A percentile compares a stretch with the other conserved stretches of the same genome.
phyloP scores from a whole-genome alignment of 495 filamentous ascomycete genomes.

The Penicillium soppii region DNA sequence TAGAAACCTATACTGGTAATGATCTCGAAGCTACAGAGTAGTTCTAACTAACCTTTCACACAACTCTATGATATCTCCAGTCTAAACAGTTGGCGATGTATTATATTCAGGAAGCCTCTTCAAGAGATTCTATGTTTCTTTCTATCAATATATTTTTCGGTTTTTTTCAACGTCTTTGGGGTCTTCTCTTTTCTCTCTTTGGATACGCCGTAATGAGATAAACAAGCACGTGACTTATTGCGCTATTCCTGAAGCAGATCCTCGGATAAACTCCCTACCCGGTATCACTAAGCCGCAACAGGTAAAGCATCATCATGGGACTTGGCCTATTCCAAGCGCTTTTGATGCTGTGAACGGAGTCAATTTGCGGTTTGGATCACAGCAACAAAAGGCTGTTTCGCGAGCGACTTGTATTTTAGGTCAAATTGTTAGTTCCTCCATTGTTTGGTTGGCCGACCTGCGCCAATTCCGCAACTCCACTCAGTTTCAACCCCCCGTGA shows the following conservation, averaged over 20 bases:
- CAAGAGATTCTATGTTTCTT: too few relatives aligned
- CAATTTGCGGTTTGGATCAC: conserved; percentile 3
- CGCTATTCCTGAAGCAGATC: conserved; percentile 17
- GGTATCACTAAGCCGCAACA: conserved; percentile 20
- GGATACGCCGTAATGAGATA: conserved; percentile 7
- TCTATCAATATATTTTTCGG: too few relatives aligned
- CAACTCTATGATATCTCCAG: too few relatives aligned
- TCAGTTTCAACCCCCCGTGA: conserved; percentile 19
- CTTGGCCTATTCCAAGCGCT: conserved; percentile 19
- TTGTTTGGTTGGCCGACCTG: conserved; percentile 4
- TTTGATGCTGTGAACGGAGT: conserved; percentile 9
- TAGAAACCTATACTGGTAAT: too few relatives aligned
- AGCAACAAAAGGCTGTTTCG: not conserved
- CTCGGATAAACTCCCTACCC: conserved; percentile 21
- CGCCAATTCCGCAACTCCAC: conserved; percentile 10
- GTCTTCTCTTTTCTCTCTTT: too few relatives aligned
- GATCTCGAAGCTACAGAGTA: too few relatives aligned
- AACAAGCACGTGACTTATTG: conserved; percentile 8
- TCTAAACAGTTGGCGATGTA: too few relatives aligned
- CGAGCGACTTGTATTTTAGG: not conserved
- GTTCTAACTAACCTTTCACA: too few relatives aligned
- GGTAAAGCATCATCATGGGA: conserved; percentile 37
- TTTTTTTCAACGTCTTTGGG: too few relatives aligned
- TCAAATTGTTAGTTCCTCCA: not conserved
- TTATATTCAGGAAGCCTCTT: too few relatives aligned